Evolutionary conservation across 805 yeast species (phyloP).

Genomic region (Myxozyma mucilagina): DNA sequence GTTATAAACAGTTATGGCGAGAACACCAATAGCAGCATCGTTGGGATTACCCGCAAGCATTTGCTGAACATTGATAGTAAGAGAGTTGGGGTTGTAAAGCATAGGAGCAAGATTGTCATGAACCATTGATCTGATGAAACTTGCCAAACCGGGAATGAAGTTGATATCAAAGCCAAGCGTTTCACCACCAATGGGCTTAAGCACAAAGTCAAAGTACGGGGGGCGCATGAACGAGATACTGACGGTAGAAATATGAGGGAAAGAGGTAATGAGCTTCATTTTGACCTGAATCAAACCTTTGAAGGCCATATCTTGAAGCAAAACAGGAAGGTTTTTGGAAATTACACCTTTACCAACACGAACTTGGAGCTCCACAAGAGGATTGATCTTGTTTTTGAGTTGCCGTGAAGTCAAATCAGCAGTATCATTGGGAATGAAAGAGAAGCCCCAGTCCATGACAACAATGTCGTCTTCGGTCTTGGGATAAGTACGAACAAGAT

Average conservation of each 20-base stretch:
- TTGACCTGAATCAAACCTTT: constrained; percentile 74
- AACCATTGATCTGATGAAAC: constrained; percentile 81
- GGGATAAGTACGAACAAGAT: constrained; percentile 81
- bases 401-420: constrained; percentile 86
- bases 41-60: constrained; percentile 77
- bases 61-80: constrained; percentile 90
- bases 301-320: constrained; percentile 78
- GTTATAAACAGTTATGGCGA: constrained; percentile 64
- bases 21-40: constrained; percentile 82
- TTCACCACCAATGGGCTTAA: constrained; percentile 77
- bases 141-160: constrained; percentile 80
- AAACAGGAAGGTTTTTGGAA: constrained; percentile 66
- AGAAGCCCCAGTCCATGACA: constrained; percentile 95
- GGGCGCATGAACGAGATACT: constrained; percentile 82
- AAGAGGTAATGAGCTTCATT: constrained; percentile 82
- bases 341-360: constrained; percentile 73
- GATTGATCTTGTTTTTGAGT: constrained; percentile 78
- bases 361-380: constrained; percentile 72
- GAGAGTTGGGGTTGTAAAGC: constrained; percentile 83
- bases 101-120: constrained; percentile 86
- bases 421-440: constrained; percentile 87
- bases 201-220: constrained; percentile 83
- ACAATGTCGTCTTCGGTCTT: constrained; percentile 91
- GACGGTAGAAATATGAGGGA: constrained; percentile 92
- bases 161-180: constrained; percentile 85